Evolutionary conservation across 2,329 filamentous ascomycete species (phyloP).

Genomic region (Neurospora sp.): DNA sequence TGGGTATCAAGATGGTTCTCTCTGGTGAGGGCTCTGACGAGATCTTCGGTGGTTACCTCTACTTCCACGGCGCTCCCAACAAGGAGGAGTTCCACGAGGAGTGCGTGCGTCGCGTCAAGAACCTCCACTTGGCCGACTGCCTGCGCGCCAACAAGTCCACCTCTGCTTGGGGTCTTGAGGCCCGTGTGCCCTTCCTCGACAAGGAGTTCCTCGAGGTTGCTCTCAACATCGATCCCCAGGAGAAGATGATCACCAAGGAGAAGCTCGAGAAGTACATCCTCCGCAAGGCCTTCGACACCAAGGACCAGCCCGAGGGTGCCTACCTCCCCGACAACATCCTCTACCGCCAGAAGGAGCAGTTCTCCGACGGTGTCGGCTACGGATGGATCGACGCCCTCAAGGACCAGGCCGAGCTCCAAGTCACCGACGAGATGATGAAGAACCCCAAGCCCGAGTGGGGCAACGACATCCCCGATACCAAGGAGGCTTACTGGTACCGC

Average conservation of each 20-base stretch:
- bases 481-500: slow-evolving; percentile 99
- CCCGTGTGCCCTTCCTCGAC: slow-evolving; percentile 94
- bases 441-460: slow-evolving; percentile 98
- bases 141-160: slow-evolving; percentile 98
- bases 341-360: slow-evolving; percentile 99
- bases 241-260: slow-evolving; percentile 91
- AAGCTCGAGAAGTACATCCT: slow-evolving; percentile 96
- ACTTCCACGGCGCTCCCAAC: slow-evolving; percentile 92
- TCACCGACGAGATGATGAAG: slow-evolving; percentile 97
- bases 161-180: slow-evolving; percentile 94
- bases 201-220: slow-evolving; percentile 88
- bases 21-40: slow-evolving; percentile 96
- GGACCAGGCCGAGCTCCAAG: slow-evolving; percentile 79
- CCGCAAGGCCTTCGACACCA: slow-evolving; percentile 93
- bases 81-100: slow-evolving; percentile 92
- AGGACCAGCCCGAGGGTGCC: slow-evolving; percentile 69
- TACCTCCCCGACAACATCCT: slow-evolving; percentile 96
- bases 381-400: slow-evolving; percentile 98
- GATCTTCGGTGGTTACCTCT: slow-evolving; percentile 96
- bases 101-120: slow-evolving; percentile 88
- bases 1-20: slow-evolving; percentile 99
- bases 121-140: slow-evolving; percentile 93
- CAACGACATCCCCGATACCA: slow-evolving; percentile 82
- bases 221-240: slow-evolving; percentile 89
- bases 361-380: slow-evolving; percentile 96